phyloP scores from a whole-genome alignment of 1,139 yeast genomes.

The Debaryomyces subglobosus region DNA sequence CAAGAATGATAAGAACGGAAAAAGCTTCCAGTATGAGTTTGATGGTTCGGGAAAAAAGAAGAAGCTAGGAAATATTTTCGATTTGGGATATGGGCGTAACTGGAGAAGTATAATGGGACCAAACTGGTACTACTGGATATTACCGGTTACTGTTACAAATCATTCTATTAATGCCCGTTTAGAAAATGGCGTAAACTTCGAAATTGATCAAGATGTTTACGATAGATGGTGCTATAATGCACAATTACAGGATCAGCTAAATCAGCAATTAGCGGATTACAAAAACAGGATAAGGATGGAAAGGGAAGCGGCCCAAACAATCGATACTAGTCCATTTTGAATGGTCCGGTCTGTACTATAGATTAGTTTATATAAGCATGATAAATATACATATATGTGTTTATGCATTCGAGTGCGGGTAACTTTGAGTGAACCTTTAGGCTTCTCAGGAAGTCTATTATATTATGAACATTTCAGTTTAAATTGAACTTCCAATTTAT shows the following conservation, averaged over 20 bases:
- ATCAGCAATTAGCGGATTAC: constrained; percentile 44
- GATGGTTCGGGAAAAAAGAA: constrained; percentile 34
- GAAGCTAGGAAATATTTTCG: constrained; percentile 67
- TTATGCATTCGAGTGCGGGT: constrained; percentile 6
- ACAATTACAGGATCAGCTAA: constrained; percentile 49
- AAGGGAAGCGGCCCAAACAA: constrained; percentile 13
- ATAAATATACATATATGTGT: background rate
- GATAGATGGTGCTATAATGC: constrained; percentile 45
- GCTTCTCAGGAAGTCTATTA: background rate
- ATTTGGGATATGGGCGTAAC: constrained; percentile 65
- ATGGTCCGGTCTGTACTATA: background rate
- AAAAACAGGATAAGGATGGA: constrained; percentile 25
- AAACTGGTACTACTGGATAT: constrained; percentile 63
- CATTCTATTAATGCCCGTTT: constrained; percentile 26
- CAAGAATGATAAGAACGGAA: constrained; percentile 34
- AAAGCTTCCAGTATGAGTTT: constrained; percentile 37
- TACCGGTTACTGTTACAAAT: constrained; percentile 55
- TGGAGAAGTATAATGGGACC: constrained; percentile 77
- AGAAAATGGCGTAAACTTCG: constrained; percentile 56
- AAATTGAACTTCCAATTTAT: background rate
- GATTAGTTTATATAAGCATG: background rate
- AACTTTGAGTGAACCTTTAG: background rate
- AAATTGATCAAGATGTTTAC: constrained; percentile 47
- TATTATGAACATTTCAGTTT: background rate
- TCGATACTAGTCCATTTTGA: background rate